phyloP scores from a whole-genome alignment of 2,329 filamentous ascomycete genomes.

The Xenosphaeropsis pyriputrescens region DNA sequence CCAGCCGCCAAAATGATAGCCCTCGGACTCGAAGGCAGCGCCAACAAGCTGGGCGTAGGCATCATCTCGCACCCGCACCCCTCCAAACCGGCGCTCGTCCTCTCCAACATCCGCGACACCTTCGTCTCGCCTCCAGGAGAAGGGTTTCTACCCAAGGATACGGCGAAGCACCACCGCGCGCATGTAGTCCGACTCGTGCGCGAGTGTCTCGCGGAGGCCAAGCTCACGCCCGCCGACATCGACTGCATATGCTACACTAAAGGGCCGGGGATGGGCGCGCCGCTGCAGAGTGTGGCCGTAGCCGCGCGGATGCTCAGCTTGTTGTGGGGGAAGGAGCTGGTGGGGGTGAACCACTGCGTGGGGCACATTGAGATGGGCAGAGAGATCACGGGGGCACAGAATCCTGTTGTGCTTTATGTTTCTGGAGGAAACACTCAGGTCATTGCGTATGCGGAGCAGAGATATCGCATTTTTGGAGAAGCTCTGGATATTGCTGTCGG shows the following conservation, averaged over 20 bases:
- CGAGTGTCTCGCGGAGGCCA: slow-evolving; percentile 59
- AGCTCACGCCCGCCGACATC: slow-evolving; percentile 46
- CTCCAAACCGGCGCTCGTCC: slow-evolving; percentile 43
- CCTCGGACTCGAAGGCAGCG: slow-evolving; percentile 76
- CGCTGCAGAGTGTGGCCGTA: slow-evolving; percentile 73
- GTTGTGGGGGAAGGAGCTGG: slow-evolving; percentile 76
- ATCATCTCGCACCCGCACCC: slow-evolving; percentile 63
- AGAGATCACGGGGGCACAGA: slow-evolving; percentile 74
- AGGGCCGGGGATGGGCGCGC: slow-evolving; percentile 93
- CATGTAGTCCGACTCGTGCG: slow-evolving; percentile 76
- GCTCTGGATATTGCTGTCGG: slow-evolving; percentile 94
- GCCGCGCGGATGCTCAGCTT: slow-evolving; percentile 69
- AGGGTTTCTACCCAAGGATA: slow-evolving; percentile 94
- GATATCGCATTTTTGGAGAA: slow-evolving; percentile 96
- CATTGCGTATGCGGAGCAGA: slow-evolving; percentile 86
- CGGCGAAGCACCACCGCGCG: slow-evolving; percentile 76
- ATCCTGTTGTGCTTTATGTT: slow-evolving; percentile 93
- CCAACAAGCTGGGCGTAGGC: slow-evolving; percentile 94
- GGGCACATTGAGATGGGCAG: slow-evolving; percentile 99
- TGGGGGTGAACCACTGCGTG: slow-evolving; percentile 96
- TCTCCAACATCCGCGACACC: slow-evolving; percentile 90
- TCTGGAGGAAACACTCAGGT: slow-evolving; percentile 95
- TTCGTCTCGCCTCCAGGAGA: slow-evolving; percentile 84
- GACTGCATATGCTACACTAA: slow-evolving; percentile 93
- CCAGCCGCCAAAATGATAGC: slow-evolving; percentile 54